Base-by-base conservation (phyloP, 768 basidiomycete species). In the Hydnomerulius pinastri region DNA sequence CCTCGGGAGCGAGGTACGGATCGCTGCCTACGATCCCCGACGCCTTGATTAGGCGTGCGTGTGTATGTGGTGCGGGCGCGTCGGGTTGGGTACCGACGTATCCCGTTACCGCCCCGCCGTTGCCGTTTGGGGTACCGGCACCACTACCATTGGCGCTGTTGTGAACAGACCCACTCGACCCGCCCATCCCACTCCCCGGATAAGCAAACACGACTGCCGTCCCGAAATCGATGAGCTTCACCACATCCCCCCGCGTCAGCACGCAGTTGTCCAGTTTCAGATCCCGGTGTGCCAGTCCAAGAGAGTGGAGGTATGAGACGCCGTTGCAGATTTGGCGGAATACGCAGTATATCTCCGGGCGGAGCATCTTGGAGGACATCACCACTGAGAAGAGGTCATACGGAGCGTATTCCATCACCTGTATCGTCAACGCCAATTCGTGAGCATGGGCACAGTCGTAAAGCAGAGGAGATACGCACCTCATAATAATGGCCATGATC, bases 351-450 rank as follows among this genome's bases (percentile, higher is more conserved):
- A 98, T 94, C 71, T 99, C 96, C 44, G 95, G 94, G 20, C 97
- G 88, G 53, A 86, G 83, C 97, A 99, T 99, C 74, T 93, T 97
- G 56, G 92, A 91, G 13, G 95, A 94, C 97, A 99, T 99, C 78
- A 99, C 97, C 64, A 98, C 95, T 52, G 90, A 92, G 75, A 99
- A 99, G 49, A 99, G 85, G 73, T 99, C 97, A 65, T 86, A 97
- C 15, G 97, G 97, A 3, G 97, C 97, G 63, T 97, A 98, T 71
- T 98, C 96, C 97, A 99, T 99, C 74, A 98, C 89, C 95, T 98
- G 66, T 3, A 36, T 24, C n/a, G n/a, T n/a, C n/a, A n/a, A n/a
- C n/a, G n/a, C n/a, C n/a, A n/a, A n/a, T n/a, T n/a, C n/a, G n/a
- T n/a, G n/a, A n/a, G n/a, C n/a, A n/a, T n/a, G n/a, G n/a, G n/a